Conservation (phyloP, 2,329 filamentous ascomycete genomes). For the Diatrype stigma region DNA sequence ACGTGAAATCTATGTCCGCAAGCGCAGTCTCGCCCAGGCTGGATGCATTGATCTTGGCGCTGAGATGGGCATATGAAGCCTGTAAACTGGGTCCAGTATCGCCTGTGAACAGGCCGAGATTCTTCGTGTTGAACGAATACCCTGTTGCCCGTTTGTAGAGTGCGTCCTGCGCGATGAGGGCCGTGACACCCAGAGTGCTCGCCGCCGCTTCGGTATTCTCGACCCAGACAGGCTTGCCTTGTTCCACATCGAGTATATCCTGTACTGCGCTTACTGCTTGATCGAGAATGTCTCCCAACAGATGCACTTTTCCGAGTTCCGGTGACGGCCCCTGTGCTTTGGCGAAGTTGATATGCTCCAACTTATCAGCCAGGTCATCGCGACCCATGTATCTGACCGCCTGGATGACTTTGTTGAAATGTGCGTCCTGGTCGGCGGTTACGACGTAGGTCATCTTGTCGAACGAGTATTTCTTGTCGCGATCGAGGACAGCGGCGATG, state of each 20-base stretch:
- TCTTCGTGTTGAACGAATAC: constrained; percentile 72
- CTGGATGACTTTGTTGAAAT: constrained; percentile 31
- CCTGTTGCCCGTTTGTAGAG: constrained; percentile 45
- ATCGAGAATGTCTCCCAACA: constrained; percentile 36
- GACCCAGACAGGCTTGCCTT: constrained; percentile 1
- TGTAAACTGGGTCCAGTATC: constrained; percentile 84
- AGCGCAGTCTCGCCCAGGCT: constrained; percentile 54
- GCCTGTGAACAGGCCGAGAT: constrained; percentile 80
- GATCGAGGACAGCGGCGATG: constrained; percentile 61
- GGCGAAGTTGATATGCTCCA: constrained; percentile 42
- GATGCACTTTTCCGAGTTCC: constrained; percentile 45
- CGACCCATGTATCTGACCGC: constrained; percentile 33
- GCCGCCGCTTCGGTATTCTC: constrained; percentile 2
- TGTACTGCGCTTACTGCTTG: constrained; percentile 2
- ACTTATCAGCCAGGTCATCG: constrained; percentile 25
- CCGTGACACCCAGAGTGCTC: constrained; percentile 7
- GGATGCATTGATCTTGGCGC: constrained; percentile 57
- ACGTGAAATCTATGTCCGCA: constrained; percentile 42
- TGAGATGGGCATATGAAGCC: constrained; percentile 73
- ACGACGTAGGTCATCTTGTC: constrained; percentile 40
- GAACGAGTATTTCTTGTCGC: constrained; percentile 45
- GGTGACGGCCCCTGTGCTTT: constrained; percentile 42
- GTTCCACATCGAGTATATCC: constrained; percentile 1
- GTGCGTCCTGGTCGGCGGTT: constrained; percentile 28
- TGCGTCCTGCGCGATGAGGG: constrained; percentile 14